Evolutionary conservation across 169 alveolate genomes (phyloP).

Genomic region (Theileria sp.): DNA sequence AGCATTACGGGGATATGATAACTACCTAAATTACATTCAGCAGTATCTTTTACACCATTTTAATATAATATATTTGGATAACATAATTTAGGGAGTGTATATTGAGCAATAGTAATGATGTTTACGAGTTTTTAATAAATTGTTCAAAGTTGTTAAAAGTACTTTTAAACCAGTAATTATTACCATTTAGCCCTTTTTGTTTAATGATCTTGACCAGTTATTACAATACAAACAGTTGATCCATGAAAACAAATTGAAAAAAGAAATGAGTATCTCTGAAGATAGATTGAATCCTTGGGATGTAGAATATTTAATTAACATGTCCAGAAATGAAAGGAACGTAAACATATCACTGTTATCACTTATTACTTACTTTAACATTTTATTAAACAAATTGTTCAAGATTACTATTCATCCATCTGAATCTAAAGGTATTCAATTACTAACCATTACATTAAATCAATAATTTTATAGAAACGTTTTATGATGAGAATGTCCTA

Average conservation of each 20-base stretch:
- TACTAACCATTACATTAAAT: background rate
- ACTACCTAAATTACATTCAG: constrained; percentile 47
- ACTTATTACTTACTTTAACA: constrained; percentile 36
- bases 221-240: background rate
- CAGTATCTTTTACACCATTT: constrained; percentile 14
- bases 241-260: constrained; percentile 9
- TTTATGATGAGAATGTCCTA: constrained; percentile 46
- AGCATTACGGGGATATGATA: constrained; percentile 29
- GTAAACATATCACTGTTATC: constrained; percentile 24
- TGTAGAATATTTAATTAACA: constrained; percentile 37
- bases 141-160: constrained; percentile 15
- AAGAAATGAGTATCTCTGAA: background rate
- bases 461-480: constrained; percentile 18
- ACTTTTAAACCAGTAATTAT: background rate
- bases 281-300: constrained; percentile 56
- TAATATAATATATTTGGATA: background rate
- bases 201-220: constrained; percentile 5
- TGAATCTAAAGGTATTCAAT: background rate
- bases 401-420: constrained; percentile 5
- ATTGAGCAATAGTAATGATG: constrained; percentile 16
- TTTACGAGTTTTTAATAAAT: constrained; percentile 24
- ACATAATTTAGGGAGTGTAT: constrained; percentile 55
- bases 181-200: background rate
- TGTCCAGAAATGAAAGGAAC: constrained; percentile 16
- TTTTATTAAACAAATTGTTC: constrained; percentile 31